Percentiles rank a stretch among this genome's conserved stretches.
Conservation (phyloP, 192 early-diverging fungal genomes). For the Coemansia sp. region DNA sequence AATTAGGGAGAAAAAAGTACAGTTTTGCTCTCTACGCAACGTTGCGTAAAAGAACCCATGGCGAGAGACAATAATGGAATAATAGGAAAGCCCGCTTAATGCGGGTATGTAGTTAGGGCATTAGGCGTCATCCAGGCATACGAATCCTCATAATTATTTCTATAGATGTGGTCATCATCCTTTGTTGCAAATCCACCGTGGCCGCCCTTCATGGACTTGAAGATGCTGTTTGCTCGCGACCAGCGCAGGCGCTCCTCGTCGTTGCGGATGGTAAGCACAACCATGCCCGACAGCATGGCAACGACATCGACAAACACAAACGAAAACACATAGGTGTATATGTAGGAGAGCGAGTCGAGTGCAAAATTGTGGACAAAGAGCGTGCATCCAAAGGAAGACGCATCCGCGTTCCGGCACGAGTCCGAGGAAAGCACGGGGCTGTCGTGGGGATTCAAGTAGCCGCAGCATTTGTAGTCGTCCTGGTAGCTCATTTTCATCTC, state of each 20-base stretch:
- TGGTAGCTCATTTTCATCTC: constrained; percentile 28
- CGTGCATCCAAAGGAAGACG: constrained; percentile 33
- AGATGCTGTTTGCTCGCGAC: constrained; percentile 45
- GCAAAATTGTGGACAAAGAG: constrained; percentile 39
- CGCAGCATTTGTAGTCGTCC: constrained; percentile 33
- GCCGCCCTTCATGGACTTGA: constrained; percentile 27
- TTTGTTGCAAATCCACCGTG: not conserved
- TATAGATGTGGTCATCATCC: not conserved
- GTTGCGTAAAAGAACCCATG: too few relatives aligned
- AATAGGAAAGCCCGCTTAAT: too few relatives aligned
- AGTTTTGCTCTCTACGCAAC: too few relatives aligned
- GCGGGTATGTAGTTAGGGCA: not conserved
- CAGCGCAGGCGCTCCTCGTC: constrained; percentile 49
- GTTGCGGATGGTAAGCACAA: constrained; percentile 39
- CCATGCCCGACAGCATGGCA: constrained; percentile 39
- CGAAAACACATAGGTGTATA: constrained; percentile 40
- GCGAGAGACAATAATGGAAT: too few relatives aligned
- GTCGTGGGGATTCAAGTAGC: constrained; percentile 39
- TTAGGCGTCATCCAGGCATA: constrained; percentile 1
- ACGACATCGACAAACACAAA: constrained; percentile 44
- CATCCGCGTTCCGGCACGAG: constrained; percentile 14
- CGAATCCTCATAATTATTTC: not conserved
- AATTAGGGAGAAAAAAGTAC: too few relatives aligned
- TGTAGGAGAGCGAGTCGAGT: constrained; percentile 25
- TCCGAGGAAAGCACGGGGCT: constrained; percentile 22